Percentiles rank a stretch among this genome's conserved stretches.
Evolutionary conservation across 768 basidiomycete genomes (phyloP).

Genomic region (Leccinum barrowsii): DNA sequence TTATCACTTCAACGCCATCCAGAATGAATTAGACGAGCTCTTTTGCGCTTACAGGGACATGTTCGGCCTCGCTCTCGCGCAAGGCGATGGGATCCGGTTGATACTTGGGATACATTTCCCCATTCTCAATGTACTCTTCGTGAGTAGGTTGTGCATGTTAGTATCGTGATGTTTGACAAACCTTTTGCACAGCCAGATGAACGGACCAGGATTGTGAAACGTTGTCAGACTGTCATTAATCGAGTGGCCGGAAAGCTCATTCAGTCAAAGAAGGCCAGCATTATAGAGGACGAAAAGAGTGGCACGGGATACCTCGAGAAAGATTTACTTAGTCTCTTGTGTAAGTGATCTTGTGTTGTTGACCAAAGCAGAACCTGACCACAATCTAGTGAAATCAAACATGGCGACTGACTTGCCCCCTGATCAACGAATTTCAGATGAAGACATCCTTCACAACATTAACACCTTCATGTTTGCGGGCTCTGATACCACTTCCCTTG

Average conservation of each 20-base stretch:
- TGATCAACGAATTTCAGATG: conserved; percentile 78
- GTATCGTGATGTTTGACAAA: neutral
- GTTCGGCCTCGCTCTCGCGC: conserved; percentile 70
- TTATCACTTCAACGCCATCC: conserved; percentile 82
- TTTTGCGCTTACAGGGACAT: conserved; percentile 82
- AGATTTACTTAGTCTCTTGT: conserved; percentile 73
- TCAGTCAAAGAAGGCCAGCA: conserved; percentile 73
- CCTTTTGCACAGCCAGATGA: conserved; percentile 47
- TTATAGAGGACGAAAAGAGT: conserved; percentile 53
- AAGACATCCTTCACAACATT: conserved; percentile 81
- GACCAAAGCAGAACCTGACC: conserved; percentile 4
- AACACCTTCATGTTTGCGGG: conserved; percentile 91
- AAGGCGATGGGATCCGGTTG: conserved; percentile 42
- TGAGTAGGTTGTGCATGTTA: conserved; percentile 33
- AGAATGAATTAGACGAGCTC: conserved; percentile 73
- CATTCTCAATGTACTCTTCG: conserved; percentile 49
- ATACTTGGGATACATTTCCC: conserved; percentile 59
- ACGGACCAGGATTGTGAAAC: conserved; percentile 44
- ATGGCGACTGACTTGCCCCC: conserved; percentile 62
- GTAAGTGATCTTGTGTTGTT: conserved; percentile 43
- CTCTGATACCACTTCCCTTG: conserved; percentile 81
- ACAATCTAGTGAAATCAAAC: conserved; percentile 73
- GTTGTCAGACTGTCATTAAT: conserved; percentile 59
- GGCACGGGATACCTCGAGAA: conserved; percentile 55
- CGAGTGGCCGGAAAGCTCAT: conserved; percentile 74